Evolutionary conservation across 1,139 yeast species (phyloP).

Genomic region (Scheffersomyces titani): DNA sequence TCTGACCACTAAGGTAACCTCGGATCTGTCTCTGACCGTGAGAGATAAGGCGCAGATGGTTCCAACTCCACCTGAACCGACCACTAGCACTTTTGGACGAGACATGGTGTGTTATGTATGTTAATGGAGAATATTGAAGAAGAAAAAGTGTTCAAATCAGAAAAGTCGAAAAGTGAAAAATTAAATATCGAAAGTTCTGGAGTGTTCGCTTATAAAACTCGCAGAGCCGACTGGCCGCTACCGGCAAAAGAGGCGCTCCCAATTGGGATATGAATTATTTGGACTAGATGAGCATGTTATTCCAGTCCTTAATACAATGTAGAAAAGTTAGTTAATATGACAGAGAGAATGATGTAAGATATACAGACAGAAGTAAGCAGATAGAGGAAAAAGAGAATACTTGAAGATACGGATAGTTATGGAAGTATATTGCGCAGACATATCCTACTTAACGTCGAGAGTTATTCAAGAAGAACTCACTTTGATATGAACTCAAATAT

Average conservation of each 20-base stretch:
- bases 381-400: too few species aligned
- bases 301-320: neutral
- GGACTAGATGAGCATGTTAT: neutral
- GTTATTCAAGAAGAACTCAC: too few species aligned
- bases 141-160: neutral
- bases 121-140: neutral
- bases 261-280: neutral
- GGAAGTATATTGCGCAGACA: too few species aligned
- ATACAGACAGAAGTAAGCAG: too few species aligned
- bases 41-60: conserved; percentile 22
- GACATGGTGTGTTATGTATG: conserved; percentile 2
- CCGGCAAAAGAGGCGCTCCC: neutral
- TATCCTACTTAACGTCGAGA: too few species aligned
- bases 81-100: conserved; percentile 35
- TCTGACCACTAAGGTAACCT: conserved; percentile 62
- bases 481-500: too few species aligned
- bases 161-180: neutral
- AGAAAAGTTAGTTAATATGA: too few species aligned
- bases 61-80: conserved; percentile 44
- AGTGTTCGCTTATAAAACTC: neutral
- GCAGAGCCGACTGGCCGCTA: neutral
- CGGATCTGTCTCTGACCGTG: conserved; percentile 13
- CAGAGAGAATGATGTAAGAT: neutral
- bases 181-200: neutral
- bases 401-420: too few species aligned